These are phyloP conservation scores for Lavandula angustifolia DNA, from an alignment of 257 asterid genomes.

Conservation along the genomic window DNA sequence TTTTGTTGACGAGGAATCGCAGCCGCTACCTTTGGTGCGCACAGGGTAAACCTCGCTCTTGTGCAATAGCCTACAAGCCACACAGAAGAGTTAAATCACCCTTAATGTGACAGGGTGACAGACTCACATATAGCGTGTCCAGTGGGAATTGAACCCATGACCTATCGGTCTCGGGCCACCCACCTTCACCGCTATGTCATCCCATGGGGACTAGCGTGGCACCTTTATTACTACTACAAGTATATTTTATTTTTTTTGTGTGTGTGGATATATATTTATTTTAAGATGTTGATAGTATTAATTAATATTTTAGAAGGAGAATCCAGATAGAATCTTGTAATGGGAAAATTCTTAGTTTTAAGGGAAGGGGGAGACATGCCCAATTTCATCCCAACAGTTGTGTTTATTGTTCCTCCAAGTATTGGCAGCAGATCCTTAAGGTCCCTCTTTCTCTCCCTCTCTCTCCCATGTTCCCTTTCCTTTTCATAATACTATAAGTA, in stretches of 20 bases:
- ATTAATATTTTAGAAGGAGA: conserved; percentile 29
- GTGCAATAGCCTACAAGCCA: too few relatives aligned
- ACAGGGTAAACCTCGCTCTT: too few relatives aligned
- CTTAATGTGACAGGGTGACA: too few relatives aligned
- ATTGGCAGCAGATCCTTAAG: conserved; percentile 78
- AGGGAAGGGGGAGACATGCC: conserved; percentile 69
- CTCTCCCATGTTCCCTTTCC: conserved; percentile 21
- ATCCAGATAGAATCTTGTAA: conserved; percentile 38
- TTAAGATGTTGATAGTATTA: neutral
- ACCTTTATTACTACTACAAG: too few relatives aligned
- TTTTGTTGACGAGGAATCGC: too few relatives aligned
- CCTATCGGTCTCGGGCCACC: too few relatives aligned
- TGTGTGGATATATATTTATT: neutral
- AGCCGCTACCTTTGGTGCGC: too few relatives aligned
- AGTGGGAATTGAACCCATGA: too few relatives aligned
- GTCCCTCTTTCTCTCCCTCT: conserved; percentile 46
- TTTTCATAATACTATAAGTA: conserved; percentile 30
- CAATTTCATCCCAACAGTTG: conserved; percentile 87
- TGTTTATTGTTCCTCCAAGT: conserved; percentile 54
- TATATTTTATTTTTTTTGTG: neutral
- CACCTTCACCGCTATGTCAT: too few relatives aligned
- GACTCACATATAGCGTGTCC: too few relatives aligned
- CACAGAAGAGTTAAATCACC: too few relatives aligned
- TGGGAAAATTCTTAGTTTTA: conserved; percentile 32
- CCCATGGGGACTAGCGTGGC: too few relatives aligned